phyloP scores from a whole-genome alignment of 2,329 filamentous ascomycete genomes.

The Emmonsiellopsis sp. region DNA sequence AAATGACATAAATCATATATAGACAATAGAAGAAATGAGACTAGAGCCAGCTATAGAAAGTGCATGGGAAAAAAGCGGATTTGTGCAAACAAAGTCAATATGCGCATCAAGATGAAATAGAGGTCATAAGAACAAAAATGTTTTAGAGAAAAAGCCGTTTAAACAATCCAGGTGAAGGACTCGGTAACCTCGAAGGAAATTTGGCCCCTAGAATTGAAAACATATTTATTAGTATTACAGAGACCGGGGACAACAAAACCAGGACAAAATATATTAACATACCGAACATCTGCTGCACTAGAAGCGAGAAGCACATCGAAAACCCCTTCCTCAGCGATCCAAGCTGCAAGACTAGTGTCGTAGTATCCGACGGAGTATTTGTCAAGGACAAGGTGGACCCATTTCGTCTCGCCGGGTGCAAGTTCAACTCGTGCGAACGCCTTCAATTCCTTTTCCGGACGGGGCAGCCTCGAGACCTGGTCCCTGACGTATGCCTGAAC shows the following conservation, averaged over 20 bases:
- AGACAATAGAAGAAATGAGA: too few species aligned
- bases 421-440: conserved; percentile 59
- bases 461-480: conserved; percentile 50
- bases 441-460: conserved; percentile 61
- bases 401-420: conserved; percentile 41
- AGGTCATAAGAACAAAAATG: neutral
- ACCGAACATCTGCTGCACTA: conserved; percentile 56
- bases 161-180: conserved; percentile 59
- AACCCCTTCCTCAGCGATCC: conserved; percentile 56
- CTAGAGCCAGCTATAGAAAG: too few species aligned
- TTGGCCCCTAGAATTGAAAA: conserved; percentile 31
- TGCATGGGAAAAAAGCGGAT: too few species aligned
- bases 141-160: conserved; percentile 6
- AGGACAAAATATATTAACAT: conserved; percentile 17
- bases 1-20: too few species aligned
- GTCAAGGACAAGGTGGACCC: conserved; percentile 33
- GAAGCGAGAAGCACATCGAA: conserved; percentile 55
- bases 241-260: too few species aligned
- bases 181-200: conserved; percentile 51
- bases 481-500: conserved; percentile 54
- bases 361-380: conserved; percentile 50
- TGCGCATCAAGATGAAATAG: neutral
- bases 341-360: conserved; percentile 48
- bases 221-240: conserved; percentile 15
- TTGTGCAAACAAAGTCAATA: neutral